phyloP scores from a whole-genome alignment of 345 rosid species.

The Psidium friedrichsthalianum region DNA sequence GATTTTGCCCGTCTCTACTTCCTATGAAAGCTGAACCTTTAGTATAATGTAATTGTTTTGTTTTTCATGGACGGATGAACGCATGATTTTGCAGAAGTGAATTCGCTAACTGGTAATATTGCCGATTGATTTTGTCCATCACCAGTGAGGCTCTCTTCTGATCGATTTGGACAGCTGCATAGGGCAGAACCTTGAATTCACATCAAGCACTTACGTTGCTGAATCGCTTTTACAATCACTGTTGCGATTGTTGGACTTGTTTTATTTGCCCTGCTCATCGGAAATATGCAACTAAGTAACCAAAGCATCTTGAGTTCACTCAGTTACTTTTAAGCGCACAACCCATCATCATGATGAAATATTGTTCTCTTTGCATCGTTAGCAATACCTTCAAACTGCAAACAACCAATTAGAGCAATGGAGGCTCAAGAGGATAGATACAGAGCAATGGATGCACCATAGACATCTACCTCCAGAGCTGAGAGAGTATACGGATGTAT shows the following conservation, averaged over 20 bases:
- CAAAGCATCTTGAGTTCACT: not conserved
- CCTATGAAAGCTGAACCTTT: not conserved
- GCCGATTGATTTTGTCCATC: not conserved
- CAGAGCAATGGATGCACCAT: slow-evolving; percentile 18
- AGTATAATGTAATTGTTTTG: not conserved
- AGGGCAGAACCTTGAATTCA: slow-evolving; percentile 24
- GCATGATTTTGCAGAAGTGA: not conserved
- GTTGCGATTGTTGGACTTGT: slow-evolving; percentile 46
- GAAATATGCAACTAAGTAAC: slow-evolving; percentile 27
- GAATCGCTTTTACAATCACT: slow-evolving; percentile 41
- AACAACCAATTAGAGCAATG: slow-evolving; percentile 62
- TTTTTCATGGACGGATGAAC: not conserved
- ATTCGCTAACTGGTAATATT: not conserved
- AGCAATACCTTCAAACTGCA: slow-evolving; percentile 59
- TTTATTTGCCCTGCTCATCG: slow-evolving; percentile 49
- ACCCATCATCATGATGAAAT: not conserved
- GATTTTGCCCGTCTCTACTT: not conserved
- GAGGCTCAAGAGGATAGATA: slow-evolving; percentile 52
- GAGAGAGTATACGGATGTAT: slow-evolving; percentile 31
- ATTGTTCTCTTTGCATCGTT: not conserved
- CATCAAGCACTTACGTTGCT: slow-evolving; percentile 20
- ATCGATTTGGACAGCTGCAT: not conserved
- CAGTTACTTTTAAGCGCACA: not conserved
- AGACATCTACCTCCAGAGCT: slow-evolving; percentile 50
- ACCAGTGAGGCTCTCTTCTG: not conserved